A percentile compares a stretch with the other conserved stretches of the same genome.
These are phyloP conservation scores for Elongisporangium anandrum DNA, from an alignment of 352 stramenopile genomes.

Conservation along the genomic window DNA sequence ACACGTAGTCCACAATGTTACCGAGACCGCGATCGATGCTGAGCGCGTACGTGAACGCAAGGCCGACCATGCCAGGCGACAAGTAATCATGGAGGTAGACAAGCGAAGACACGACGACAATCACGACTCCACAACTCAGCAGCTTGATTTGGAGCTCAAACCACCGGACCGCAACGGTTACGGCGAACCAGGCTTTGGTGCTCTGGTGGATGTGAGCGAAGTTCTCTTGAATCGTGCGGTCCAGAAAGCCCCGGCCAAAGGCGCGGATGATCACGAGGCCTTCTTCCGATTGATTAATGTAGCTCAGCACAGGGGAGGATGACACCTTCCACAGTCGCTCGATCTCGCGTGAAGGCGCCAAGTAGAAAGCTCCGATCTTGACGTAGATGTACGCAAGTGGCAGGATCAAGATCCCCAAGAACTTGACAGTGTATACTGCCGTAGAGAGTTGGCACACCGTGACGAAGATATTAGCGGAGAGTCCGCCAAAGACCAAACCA, in stretches of 20 bases:
- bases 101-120: slow-evolving; percentile 26
- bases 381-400: slow-evolving; percentile 86
- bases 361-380: slow-evolving; percentile 25
- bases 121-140: slow-evolving; percentile 29
- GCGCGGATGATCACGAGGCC: slow-evolving; percentile 27
- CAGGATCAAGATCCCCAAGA: slow-evolving; percentile 70
- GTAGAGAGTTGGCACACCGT: slow-evolving; percentile 69
- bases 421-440: slow-evolving; percentile 70
- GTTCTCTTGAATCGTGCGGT: slow-evolving; percentile 15
- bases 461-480: slow-evolving; percentile 52
- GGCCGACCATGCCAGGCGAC: slow-evolving; percentile 60
- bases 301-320: slow-evolving; percentile 35
- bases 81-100: slow-evolving; percentile 24
- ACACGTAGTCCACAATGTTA: slow-evolving; percentile 28
- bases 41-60: slow-evolving; percentile 86
- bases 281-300: slow-evolving; percentile 21
- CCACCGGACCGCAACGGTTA: slow-evolving; percentile 27
- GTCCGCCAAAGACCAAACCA: slow-evolving; percentile 18
- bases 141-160: slow-evolving; percentile 43
- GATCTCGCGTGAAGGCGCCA: slow-evolving; percentile 40
- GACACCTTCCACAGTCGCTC: slow-evolving; percentile 27
- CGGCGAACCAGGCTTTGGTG: slow-evolving; percentile 19
- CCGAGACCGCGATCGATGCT: slow-evolving; percentile 79
- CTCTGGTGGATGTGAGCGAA: slow-evolving; percentile 21
- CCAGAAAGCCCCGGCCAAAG: slow-evolving; percentile 21